Evolutionary conservation across 441 rosid species (phyloP), one percentile per base, ranked within the genome.

Genomic region (Macaranga tanarius): DNA sequence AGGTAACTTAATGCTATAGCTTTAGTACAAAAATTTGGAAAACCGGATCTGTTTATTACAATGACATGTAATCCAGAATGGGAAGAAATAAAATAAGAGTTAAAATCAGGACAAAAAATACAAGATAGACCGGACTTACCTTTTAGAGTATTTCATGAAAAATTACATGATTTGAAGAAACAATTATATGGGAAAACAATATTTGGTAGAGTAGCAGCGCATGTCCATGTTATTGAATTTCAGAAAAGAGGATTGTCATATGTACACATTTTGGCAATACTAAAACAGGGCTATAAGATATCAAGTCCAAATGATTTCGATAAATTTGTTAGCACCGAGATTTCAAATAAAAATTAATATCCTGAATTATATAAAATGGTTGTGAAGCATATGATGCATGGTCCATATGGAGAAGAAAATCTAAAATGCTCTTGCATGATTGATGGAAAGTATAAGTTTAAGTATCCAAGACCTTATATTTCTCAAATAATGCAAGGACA

Each of bases 321-420:
- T 13, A 59, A 15, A 28, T 12, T 0, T 28, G 40, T 59, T 0
- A 25, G 9, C 19, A n/a, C 13, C 2, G 40, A 64, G 12, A 64
- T 64, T 3, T 28, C 17, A 64, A 13, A 64, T 44, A n/a, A 64
- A 19, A 10, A 22, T 7, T 4, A 44, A 1, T 28, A 62, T 6
- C 52, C 17, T 0, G 31, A 16, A 44, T 12, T 64, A 15, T 10
- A 22, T 62, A 10, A 19, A n/a, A 12, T 62, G 25, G 67, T 62
- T 0, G 25, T 26, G 40, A 62, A 62, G 13, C 69, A 65, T 20
- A 65, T 65, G 40, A 65, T 65, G 56, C 69, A 65, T 15, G 56
- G 56, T 4, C 69, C 56, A 2, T 65, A 42, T 9, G 34, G 54
- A 22, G 31, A 64, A 0, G 2, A 22, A 15, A 64, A 64, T 42